Percentiles rank a stretch among this genome's conserved stretches.
Evolutionary conservation across 163 green algal species (phyloP).

Genomic region (Scenedesmus sp.): DNA sequence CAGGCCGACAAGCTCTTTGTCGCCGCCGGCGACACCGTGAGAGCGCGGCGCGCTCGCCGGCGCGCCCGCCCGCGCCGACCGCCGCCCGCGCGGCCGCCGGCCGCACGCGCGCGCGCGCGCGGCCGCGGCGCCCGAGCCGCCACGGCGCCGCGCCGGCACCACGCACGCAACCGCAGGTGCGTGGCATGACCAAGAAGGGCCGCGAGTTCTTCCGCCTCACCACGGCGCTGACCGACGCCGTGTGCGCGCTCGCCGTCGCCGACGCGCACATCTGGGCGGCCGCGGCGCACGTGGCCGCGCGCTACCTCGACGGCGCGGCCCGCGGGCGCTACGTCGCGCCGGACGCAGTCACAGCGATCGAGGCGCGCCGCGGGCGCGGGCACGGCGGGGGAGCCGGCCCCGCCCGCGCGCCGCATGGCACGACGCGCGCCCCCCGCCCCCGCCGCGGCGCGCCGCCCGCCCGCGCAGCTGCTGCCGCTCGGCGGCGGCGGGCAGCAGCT

Average conservation of each 20-base stretch:
- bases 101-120: too few relatives aligned
- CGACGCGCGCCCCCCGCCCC: too few relatives aligned
- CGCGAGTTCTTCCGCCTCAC: conserved; percentile 83
- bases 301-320: conserved; percentile 70
- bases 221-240: conserved; percentile 64
- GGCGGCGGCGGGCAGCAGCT: conserved; percentile 28
- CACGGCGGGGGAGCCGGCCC: too few relatives aligned
- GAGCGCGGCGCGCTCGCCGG: conserved; percentile 11
- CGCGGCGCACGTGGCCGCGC: conserved; percentile 70
- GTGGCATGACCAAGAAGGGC: conserved; percentile 77
- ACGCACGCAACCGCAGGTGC: conserved; percentile 57
- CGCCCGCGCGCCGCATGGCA: too few relatives aligned
- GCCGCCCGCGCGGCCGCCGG: too few relatives aligned
- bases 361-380: too few relatives aligned
- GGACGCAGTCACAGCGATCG: conserved; percentile 68
- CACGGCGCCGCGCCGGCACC: too few relatives aligned
- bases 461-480: conserved; percentile 59
- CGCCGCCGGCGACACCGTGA: conserved; percentile 59
- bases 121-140: too few relatives aligned
- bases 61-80: too few relatives aligned
- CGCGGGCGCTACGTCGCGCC: conserved; percentile 66
- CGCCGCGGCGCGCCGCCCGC: too few relatives aligned
- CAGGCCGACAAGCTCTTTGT: conserved; percentile 77
- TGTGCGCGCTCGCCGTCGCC: conserved; percentile 41
- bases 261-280: conserved; percentile 63